Percentiles rank a stretch among this genome's conserved stretches.
Conservation (phyloP, 495 filamentous ascomycete genomes). For the Penicillium paradoxum region DNA sequence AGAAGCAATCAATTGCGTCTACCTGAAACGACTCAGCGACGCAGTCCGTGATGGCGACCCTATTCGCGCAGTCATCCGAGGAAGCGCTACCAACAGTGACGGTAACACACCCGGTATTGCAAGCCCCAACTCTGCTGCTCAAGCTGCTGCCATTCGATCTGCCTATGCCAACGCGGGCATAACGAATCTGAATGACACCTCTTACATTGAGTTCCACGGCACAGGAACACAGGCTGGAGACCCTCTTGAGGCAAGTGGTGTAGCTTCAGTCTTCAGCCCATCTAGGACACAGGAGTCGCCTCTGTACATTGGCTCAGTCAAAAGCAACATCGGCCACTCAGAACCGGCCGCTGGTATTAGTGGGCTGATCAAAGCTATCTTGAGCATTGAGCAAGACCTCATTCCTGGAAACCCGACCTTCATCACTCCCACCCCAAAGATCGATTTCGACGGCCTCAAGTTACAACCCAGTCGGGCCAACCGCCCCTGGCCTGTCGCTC, state of each 20-base stretch:
- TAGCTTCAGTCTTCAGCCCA: slow-evolving; percentile 28
- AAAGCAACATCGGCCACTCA: slow-evolving; percentile 28
- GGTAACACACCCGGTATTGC: slow-evolving; percentile 35
- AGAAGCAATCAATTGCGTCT: not conserved
- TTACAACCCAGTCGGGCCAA: slow-evolving; percentile 37
- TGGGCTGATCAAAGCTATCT: slow-evolving; percentile 40
- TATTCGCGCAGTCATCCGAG: not conserved
- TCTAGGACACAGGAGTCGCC: not conserved
- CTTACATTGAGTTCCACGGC: slow-evolving; percentile 24
- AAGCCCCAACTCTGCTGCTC: not conserved
- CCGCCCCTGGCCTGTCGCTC: slow-evolving; percentile 25
- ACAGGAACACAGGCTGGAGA: slow-evolving; percentile 57
- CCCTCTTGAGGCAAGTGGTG: slow-evolving; percentile 54
- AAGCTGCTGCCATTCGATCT: not conserved
- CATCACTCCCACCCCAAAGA: slow-evolving; percentile 36
- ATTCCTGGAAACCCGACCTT: slow-evolving; percentile 30
- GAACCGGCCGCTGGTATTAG: slow-evolving; percentile 40
- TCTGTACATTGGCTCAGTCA: slow-evolving; percentile 25
- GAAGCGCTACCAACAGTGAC: slow-evolving; percentile 28
- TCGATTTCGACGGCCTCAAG: slow-evolving; percentile 35
- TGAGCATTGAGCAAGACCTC: slow-evolving; percentile 28
- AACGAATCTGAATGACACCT: not conserved
- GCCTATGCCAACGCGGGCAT: not conserved
- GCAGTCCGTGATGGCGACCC: not conserved
- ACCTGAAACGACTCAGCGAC: not conserved